phyloP scores from a whole-genome alignment of 495 filamentous ascomycete species.

The Aspergillus panamensis region DNA sequence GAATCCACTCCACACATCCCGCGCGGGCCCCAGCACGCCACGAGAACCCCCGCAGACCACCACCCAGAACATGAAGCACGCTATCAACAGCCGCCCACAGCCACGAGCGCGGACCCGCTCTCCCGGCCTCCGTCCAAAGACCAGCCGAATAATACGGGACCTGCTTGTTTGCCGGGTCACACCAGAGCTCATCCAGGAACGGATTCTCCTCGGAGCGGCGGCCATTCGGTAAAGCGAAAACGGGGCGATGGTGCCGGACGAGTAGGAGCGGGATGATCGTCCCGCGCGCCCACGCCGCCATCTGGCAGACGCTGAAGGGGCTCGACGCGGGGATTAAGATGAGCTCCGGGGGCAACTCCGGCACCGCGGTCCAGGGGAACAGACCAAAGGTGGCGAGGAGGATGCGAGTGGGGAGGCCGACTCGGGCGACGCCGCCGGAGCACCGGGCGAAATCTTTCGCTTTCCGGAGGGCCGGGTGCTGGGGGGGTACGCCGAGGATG shows the following conservation, averaged over 20 bases:
- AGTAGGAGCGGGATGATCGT: conserved; percentile 37
- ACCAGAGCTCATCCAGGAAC: conserved; percentile 43
- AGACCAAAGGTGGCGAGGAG: conserved; percentile 43
- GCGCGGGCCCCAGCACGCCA: conserved; percentile 11
- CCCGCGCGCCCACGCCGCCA: conserved; percentile 38
- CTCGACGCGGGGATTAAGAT: conserved; percentile 31
- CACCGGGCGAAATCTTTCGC: conserved; percentile 29
- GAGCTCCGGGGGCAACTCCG: conserved; percentile 39
- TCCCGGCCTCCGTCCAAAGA: conserved; percentile 12
- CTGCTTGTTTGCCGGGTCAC: conserved; percentile 25
- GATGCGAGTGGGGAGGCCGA: conserved; percentile 38
- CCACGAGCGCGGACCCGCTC: conserved; percentile 19
- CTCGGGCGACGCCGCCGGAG: conserved; percentile 35
- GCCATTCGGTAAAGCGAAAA: conserved; percentile 37
- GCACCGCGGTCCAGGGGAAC: conserved; percentile 39
- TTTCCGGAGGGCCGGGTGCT: conserved; percentile 20
- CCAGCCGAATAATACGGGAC: conserved; percentile 24
- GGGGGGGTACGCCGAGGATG: conserved; percentile 27
- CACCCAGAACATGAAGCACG: conserved; percentile 18
- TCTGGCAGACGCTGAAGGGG: conserved; percentile 37
- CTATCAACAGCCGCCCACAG: conserved; percentile 28
- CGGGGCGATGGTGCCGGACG: conserved; percentile 34
- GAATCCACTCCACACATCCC: conserved; percentile 27
- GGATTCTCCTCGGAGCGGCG: conserved; percentile 23
- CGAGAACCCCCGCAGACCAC: conserved; percentile 17